phyloP scores from a whole-genome alignment of 2,329 filamentous ascomycete genomes.

The Trichoderma oligosporum region DNA sequence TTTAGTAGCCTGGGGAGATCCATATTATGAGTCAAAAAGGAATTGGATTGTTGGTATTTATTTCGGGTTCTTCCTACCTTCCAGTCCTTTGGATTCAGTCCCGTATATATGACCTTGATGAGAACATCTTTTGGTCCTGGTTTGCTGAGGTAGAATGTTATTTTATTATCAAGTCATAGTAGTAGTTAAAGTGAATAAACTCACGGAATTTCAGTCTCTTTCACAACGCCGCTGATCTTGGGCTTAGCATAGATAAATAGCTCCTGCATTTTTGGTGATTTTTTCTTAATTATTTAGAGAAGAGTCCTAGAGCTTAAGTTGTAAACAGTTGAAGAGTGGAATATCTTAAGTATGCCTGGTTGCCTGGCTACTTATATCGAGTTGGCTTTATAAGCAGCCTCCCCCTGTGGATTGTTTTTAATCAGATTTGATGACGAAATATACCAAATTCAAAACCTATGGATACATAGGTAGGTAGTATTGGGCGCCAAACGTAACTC shows the following conservation, averaged over 20 bases:
- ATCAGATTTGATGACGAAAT: too few species aligned
- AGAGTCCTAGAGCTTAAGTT: too few species aligned
- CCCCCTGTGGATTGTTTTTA: too few species aligned
- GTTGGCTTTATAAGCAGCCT: too few species aligned
- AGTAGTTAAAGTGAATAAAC: too few species aligned
- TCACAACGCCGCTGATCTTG: background rate
- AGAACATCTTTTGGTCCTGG: constrained; percentile 25
- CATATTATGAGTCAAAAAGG: background rate
- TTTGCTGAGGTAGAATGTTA: background rate
- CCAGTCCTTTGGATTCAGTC: constrained; percentile 29
- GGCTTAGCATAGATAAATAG: constrained; percentile 2
- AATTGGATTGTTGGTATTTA: constrained; percentile 4
- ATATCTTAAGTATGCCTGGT: too few species aligned
- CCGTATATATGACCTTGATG: constrained; percentile 24
- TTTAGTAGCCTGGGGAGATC: background rate
- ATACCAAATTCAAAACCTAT: too few species aligned
- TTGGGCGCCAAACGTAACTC: too few species aligned
- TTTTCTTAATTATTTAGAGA: background rate
- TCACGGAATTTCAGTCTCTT: constrained; percentile 3
- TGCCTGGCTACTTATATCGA: too few species aligned
- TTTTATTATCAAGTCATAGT: too few species aligned
- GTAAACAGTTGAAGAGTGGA: background rate
- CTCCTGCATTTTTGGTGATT: background rate
- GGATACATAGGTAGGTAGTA: too few species aligned
- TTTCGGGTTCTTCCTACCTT: constrained; percentile 14